Evolutionary conservation across 1,284 basidiomycete genomes (phyloP), one percentile per base, ranked within the genome.

Genomic region (Apiotrichum porosum): DNA sequence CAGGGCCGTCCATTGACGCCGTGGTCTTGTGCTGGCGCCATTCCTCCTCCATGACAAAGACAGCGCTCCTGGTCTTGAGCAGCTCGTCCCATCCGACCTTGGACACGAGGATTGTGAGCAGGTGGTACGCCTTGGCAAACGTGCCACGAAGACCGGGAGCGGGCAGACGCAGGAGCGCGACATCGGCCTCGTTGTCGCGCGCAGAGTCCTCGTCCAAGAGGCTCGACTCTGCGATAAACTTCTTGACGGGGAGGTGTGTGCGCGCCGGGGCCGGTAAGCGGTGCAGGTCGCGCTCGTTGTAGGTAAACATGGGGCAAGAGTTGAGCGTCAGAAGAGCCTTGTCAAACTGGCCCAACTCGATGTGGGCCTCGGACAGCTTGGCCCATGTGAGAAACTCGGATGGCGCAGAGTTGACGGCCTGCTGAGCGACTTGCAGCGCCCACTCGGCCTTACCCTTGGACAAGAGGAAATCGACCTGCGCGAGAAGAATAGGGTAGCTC

Each of bases 21-120:
- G 86, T 45, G 26, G 73, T 68, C 58, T 78, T 78, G 57, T 79
- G 79, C 57, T 75, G 67, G 24, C 95, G 80, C 70, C 98, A 99
- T 72, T 99, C 94, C 69, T 98, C 94, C 72, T 98, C 94, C 94
- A 98, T 99, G 32, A 99, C 95, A 73, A 99, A 98, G 10, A 99
- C 94, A 39, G 79, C 76, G 69, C 88, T 92, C 78, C 94, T 84
- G 24, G 87, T 88, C 76, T 91, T 91, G 49, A 98, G 80, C 14
- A 98, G 80, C 76, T 98, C 95, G 73, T 99, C 95, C 95, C 94
- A 99, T 0, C 94, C 95, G 57, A 99, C 91, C 61, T 90, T 83
- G 5, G 85, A 84, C 24, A 95, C 92, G 17, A 98, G 82, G 1
- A 85, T 81, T 6, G 94, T 88, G 15, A 98, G 80, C 15, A 98